A percentile compares a stretch with the other conserved stretches of the same genome.
These are phyloP conservation scores for Rubus idaeus DNA, from an alignment of 306 rosid genomes.

Conservation along the genomic window DNA sequence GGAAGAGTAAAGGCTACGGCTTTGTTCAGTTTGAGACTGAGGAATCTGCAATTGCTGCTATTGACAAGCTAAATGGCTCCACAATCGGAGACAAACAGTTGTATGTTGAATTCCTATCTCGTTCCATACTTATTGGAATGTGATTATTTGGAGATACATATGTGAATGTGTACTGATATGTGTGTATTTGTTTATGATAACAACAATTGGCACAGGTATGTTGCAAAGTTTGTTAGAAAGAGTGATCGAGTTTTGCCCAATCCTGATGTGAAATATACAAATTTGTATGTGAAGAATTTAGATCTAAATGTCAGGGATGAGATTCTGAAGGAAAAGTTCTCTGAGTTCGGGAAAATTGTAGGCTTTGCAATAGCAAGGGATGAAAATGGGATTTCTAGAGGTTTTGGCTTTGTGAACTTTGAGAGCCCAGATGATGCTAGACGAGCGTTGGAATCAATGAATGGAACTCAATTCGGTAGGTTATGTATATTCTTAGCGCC, in stretches of 20 bases:
- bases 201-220: conserved; percentile 54
- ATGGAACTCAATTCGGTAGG: conserved; percentile 69
- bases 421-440: conserved; percentile 76
- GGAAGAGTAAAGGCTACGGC: conserved; percentile 83
- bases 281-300: conserved; percentile 78
- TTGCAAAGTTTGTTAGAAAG: conserved; percentile 64
- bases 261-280: conserved; percentile 65
- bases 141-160: background rate
- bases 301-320: conserved; percentile 60
- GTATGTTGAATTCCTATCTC: conserved; percentile 41
- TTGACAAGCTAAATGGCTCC: conserved; percentile 68
- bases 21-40: conserved; percentile 86
- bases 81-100: conserved; percentile 55
- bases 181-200: conserved; percentile 14
- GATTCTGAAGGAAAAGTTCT: conserved; percentile 58
- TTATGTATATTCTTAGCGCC: conserved; percentile 18
- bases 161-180: conserved; percentile 22
- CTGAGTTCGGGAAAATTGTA: conserved; percentile 63
- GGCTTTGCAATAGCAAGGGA: conserved; percentile 67
- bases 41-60: conserved; percentile 73
- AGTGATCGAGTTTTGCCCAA: conserved; percentile 56
- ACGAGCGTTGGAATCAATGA: conserved; percentile 69
- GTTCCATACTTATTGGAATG: conserved; percentile 12
- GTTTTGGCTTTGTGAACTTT: conserved; percentile 80
- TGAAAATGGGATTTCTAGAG: conserved; percentile 58